Evolutionary conservation across 129 eudicot genomes (phyloP).

Genomic region (Solidago caesia): DNA sequence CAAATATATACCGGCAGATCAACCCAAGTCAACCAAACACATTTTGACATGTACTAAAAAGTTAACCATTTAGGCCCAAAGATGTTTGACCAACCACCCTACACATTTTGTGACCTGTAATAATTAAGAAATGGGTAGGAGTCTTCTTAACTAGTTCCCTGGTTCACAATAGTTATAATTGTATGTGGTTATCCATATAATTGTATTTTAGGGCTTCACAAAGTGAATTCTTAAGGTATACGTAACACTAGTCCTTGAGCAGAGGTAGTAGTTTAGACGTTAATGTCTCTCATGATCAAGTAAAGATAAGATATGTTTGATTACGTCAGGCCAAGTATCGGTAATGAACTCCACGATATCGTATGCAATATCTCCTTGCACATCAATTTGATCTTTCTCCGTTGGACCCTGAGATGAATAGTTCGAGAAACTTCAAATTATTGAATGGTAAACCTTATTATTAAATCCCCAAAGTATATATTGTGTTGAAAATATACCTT

Average conservation of each 20-base stretch:
- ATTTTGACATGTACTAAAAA: too few species aligned
- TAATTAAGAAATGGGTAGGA: too few species aligned
- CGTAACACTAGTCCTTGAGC: slow-evolving; percentile 5
- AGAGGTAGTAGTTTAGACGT: neutral
- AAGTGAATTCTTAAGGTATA: neutral
- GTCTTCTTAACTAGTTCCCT: neutral
- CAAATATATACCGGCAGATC: too few species aligned
- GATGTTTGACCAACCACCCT: too few species aligned
- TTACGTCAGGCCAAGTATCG: slow-evolving; percentile 95
- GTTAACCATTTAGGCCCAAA: too few species aligned
- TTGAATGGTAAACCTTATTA: neutral
- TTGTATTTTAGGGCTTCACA: slow-evolving; percentile 1
- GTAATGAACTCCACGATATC: slow-evolving; percentile 92
- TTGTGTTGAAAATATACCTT: slow-evolving; percentile 48
- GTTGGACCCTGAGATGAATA: slow-evolving; percentile 72
- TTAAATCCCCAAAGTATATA: neutral
- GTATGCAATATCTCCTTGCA: slow-evolving; percentile 92
- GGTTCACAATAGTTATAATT: neutral
- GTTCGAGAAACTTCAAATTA: neutral
- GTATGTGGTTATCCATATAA: neutral
- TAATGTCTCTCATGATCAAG: neutral
- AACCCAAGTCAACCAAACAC: too few species aligned
- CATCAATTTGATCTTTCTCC: slow-evolving; percentile 97
- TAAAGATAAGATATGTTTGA: neutral
- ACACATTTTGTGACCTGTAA: too few species aligned